Conservation (phyloP, 345 rosid species). For the Salix brachista region DNA sequence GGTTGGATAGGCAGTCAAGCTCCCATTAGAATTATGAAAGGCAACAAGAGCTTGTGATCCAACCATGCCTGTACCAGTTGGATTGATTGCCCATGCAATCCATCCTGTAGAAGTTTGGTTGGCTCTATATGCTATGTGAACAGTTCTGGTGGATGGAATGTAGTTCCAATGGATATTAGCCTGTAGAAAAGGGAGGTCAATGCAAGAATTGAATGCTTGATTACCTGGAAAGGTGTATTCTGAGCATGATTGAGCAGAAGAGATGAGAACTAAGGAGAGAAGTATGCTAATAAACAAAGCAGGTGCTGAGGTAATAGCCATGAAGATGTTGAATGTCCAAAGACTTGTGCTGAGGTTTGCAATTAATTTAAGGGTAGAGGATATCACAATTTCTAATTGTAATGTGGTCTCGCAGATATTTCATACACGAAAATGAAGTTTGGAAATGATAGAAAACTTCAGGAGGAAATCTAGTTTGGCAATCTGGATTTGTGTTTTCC, state of each 20-base stretch:
- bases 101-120: conserved; percentile 12
- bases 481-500: too few relatives aligned
- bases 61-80: conserved; percentile 12
- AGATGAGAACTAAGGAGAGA: background rate
- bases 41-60: conserved; percentile 34
- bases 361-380: background rate
- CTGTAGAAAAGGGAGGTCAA: conserved; percentile 19
- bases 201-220: conserved; percentile 12
- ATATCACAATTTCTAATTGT: too few relatives aligned
- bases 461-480: too few relatives aligned
- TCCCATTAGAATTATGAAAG: conserved; percentile 6
- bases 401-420: too few relatives aligned
- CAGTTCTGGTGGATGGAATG: conserved; percentile 2
- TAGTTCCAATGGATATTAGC: conserved; percentile 32
- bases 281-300: background rate
- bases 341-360: background rate
- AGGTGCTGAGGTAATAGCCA: conserved; percentile 1
- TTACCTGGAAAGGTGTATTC: conserved; percentile 12
- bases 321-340: background rate
- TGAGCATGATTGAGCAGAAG: conserved; percentile 21
- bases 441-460: too few relatives aligned
- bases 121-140: conserved; percentile 21
- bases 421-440: too few relatives aligned
- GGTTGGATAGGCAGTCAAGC: conserved; percentile 15
- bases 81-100: conserved; percentile 32